Evolutionary conservation across 345 rosid genomes (phyloP).

Genomic region (Heritiera littoralis): DNA sequence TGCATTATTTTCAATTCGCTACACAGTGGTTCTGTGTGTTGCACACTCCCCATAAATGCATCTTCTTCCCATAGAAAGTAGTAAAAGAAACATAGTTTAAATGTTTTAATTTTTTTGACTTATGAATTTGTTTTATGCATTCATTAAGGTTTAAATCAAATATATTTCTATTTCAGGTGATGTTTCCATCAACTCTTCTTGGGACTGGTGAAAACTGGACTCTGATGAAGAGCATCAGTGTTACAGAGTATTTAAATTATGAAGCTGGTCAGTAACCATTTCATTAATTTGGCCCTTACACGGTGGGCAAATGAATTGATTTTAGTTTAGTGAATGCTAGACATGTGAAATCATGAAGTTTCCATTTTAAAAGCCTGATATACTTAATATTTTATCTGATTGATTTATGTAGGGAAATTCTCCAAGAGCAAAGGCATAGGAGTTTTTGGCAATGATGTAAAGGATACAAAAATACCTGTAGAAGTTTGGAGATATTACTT

Average conservation of each 20-base stretch:
- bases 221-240: constrained; percentile 93
- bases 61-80: neutral
- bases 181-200: constrained; percentile 94
- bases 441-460: constrained; percentile 95
- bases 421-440: constrained; percentile 97
- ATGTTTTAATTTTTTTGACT: neutral
- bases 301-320: neutral
- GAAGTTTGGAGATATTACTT: constrained; percentile 99
- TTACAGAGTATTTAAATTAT: constrained; percentile 87
- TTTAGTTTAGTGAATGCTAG: neutral
- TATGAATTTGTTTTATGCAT: neutral
- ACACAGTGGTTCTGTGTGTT: neutral
- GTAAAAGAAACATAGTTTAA: neutral
- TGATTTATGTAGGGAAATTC: constrained; percentile 70
- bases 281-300: neutral
- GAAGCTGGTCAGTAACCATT: constrained; percentile 66
- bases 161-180: constrained; percentile 59
- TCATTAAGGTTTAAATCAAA: neutral
- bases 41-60: neutral
- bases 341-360: neutral
- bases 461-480: constrained; percentile 86
- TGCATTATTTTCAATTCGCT: neutral
- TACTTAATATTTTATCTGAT: constrained; percentile 16
- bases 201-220: constrained; percentile 99
- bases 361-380: constrained; percentile 2